Conservation (phyloP, 169 alveolate species). For the Babesia ovis region DNA sequence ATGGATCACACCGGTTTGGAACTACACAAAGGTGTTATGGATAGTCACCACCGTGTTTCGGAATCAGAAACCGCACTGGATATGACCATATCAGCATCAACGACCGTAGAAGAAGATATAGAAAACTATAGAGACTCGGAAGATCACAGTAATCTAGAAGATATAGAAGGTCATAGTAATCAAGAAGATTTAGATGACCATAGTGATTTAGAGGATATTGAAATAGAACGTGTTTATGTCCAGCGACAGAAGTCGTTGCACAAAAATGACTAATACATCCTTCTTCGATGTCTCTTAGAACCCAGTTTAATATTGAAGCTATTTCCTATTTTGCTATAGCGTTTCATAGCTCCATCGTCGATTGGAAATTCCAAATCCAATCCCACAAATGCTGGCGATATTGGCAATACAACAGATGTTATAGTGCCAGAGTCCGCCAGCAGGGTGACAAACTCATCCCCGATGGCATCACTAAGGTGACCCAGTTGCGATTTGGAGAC, state of each 20-base stretch:
- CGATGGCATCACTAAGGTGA: neutral
- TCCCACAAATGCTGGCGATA: slow-evolving; percentile 49
- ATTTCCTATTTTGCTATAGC: slow-evolving; percentile 48
- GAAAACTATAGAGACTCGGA: neutral
- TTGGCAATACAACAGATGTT: slow-evolving; percentile 39
- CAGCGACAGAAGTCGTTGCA: neutral
- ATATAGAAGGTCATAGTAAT: neutral
- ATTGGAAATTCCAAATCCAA: slow-evolving; percentile 46
- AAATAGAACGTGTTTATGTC: neutral
- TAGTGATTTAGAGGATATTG: too few species aligned
- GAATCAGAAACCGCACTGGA: neutral
- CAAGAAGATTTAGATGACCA: too few species aligned
- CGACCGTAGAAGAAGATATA: neutral
- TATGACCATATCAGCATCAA: neutral
- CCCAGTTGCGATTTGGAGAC: neutral
- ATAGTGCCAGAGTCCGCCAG: slow-evolving; percentile 23
- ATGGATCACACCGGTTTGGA: slow-evolving; percentile 7
- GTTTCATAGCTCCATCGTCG: neutral
- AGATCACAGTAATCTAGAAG: neutral
- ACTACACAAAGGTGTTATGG: slow-evolving; percentile 3
- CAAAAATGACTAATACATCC: slow-evolving; percentile 14
- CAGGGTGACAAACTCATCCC: slow-evolving; percentile 18
- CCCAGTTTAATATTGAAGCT: slow-evolving; percentile 17
- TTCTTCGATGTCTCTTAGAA: slow-evolving; percentile 23
- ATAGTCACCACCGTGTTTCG: neutral